A percentile compares a stretch with the other conserved stretches of the same genome.
phyloP scores from a whole-genome alignment of 768 basidiomycete genomes.

The Coprinopsis marcescibilis region DNA sequence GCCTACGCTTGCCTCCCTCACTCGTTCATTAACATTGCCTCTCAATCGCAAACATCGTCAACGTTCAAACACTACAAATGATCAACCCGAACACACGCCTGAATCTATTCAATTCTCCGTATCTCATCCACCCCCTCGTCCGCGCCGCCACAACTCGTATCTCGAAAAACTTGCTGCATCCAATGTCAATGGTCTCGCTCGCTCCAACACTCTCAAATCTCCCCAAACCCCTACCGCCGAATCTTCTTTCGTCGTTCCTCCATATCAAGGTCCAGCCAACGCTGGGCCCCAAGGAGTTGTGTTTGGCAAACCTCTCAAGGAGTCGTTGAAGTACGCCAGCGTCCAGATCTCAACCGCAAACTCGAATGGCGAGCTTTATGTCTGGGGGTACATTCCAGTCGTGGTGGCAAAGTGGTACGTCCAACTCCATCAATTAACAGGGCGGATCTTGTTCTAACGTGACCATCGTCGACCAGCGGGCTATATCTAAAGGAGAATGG shows the following conservation, averaged over 20 bases:
- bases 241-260: not conserved
- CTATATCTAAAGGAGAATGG: constrained; percentile 93
- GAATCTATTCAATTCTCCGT: constrained; percentile 3
- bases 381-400: constrained; percentile 94
- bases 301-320: constrained; percentile 80
- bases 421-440: constrained; percentile 6
- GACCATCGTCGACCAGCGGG: constrained; percentile 49
- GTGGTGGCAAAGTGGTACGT: constrained; percentile 95
- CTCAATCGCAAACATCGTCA: constrained; percentile 8
- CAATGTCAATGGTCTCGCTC: constrained; percentile 2
- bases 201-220: constrained; percentile 11
- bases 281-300: constrained; percentile 44
- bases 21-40: constrained; percentile 6
- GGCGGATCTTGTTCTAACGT: constrained; percentile 5
- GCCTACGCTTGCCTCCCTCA: constrained; percentile 8
- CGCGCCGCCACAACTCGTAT: constrained; percentile 1
- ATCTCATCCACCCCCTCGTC: not conserved
- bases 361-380: constrained; percentile 74
- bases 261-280: constrained; percentile 25
- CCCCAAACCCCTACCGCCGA: constrained; percentile 4
- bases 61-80: not conserved
- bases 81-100: not conserved
- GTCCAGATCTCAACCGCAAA: constrained; percentile 93
- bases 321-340: constrained; percentile 79
- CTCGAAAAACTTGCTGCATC: constrained; percentile 1